These are phyloP conservation scores for Exserohilum rostratum DNA, from an alignment of 2,329 filamentous ascomycete genomes.

Conservation along the genomic window DNA sequence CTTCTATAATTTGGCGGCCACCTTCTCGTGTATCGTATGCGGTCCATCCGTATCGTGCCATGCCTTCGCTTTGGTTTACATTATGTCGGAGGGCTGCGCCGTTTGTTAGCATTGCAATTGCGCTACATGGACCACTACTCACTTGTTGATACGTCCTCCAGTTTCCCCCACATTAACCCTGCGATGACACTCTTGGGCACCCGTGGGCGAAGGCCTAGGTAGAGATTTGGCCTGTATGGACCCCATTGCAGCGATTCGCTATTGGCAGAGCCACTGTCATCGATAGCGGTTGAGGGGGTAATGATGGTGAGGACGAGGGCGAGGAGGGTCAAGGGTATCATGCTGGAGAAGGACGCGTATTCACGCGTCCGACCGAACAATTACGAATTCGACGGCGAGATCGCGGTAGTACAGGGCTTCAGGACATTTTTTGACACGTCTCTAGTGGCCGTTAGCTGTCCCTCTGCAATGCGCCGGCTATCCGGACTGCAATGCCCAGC, in stretches of 20 bases:
- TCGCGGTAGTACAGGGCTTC: constrained; percentile 5
- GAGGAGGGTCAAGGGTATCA: constrained; percentile 27
- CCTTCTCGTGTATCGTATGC: constrained; percentile 88
- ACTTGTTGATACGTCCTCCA: constrained; percentile 81
- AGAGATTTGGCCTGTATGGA: constrained; percentile 89
- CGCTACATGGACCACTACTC: constrained; percentile 42
- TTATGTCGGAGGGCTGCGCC: constrained; percentile 76
- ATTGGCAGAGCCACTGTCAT: constrained; percentile 23
- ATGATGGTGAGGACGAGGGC: constrained; percentile 23
- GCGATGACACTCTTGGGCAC: constrained; percentile 79
- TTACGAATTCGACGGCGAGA: constrained; percentile 7
- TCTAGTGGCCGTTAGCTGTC: constrained; percentile 3
- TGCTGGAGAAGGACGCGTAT: constrained; percentile 21
- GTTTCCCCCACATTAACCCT: constrained; percentile 85
- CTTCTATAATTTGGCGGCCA: constrained; percentile 85
- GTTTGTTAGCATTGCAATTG: constrained; percentile 11
- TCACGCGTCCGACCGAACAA: constrained; percentile 9
- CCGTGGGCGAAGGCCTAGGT: constrained; percentile 85
- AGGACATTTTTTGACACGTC: constrained; percentile 13
- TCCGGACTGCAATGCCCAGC: constrained; percentile 5
- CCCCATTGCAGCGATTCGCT: constrained; percentile 95
- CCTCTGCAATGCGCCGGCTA: constrained; percentile 9
- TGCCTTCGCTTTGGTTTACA: constrained; percentile 90
- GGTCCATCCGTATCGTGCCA: constrained; percentile 95
- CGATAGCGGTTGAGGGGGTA: constrained; percentile 13